phyloP scores from a whole-genome alignment of 805 yeast species.

The Yarrowia yakushimensis region DNA sequence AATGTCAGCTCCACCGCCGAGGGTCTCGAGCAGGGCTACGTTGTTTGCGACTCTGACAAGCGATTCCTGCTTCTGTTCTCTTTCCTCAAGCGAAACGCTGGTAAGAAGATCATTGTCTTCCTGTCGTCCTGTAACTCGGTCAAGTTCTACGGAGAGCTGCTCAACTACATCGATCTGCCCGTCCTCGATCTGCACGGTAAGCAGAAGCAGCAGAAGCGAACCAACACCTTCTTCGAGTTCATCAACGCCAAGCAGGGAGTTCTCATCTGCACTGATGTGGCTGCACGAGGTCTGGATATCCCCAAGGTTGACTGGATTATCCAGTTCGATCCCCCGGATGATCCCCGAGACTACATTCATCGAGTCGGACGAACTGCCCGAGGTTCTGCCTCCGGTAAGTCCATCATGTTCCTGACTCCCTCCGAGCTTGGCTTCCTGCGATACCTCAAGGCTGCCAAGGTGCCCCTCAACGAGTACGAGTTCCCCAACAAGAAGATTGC shows the following conservation, averaged over 20 bases:
- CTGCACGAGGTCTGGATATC: constrained; percentile 98
- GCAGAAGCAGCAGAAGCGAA: constrained; percentile 97
- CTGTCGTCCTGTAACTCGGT: constrained; percentile 96
- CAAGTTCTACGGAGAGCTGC: constrained; percentile 89
- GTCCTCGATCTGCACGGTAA: constrained; percentile 96
- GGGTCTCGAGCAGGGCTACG: constrained; percentile 97
- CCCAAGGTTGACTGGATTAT: constrained; percentile 99
- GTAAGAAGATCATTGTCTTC: constrained; percentile 86
- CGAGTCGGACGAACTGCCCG: constrained; percentile 99
- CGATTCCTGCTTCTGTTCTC: constrained; percentile 87
- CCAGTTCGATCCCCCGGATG: constrained; percentile 99
- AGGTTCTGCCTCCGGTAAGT: constrained; percentile 75
- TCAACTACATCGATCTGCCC: constrained; percentile 94
- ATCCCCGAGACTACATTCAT: constrained; percentile 98
- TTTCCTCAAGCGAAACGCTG: constrained; percentile 85
- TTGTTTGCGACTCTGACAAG: constrained; percentile 94
- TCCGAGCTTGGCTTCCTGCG: constrained; percentile 91
- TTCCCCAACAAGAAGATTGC: constrained; percentile 93
- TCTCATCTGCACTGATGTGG: constrained; percentile 94
- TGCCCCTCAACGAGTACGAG: constrained; percentile 95
- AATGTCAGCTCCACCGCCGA: constrained; percentile 87
- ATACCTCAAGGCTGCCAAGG: constrained; percentile 93
- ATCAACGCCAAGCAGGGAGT: constrained; percentile 96
- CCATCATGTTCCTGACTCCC: constrained; percentile 93
- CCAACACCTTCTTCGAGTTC: constrained; percentile 96